A percentile compares a stretch with the other conserved stretches of the same genome.
These are phyloP conservation scores for Xylaria sp. DNA, from an alignment of 2,329 filamentous ascomycete species.

Conservation along the genomic window DNA sequence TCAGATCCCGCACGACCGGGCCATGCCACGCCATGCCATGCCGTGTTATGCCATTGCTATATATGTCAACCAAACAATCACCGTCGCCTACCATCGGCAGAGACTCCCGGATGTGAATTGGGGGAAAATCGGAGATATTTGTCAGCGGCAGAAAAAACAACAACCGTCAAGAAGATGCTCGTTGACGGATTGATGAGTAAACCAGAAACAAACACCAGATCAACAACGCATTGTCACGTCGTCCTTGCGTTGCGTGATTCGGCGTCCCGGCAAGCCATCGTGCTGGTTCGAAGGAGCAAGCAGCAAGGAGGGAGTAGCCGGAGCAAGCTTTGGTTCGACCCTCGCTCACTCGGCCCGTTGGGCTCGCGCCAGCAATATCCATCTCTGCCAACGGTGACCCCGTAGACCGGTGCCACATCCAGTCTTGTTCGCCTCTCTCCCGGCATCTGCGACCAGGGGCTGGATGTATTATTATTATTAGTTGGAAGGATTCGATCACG, in stretches of 20 bases:
- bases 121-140: constrained; percentile 13
- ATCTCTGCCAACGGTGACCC: constrained; percentile 19
- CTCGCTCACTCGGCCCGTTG: neutral
- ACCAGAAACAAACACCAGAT: neutral
- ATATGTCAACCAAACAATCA: neutral
- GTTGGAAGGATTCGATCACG: constrained; percentile 18
- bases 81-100: neutral
- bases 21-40: neutral
- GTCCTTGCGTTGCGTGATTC: constrained; percentile 19
- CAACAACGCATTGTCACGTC: neutral
- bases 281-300: neutral
- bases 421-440: neutral
- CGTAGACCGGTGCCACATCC: constrained; percentile 22
- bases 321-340: constrained; percentile 13
- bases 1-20: constrained; percentile 4
- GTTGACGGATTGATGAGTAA: constrained; percentile 19
- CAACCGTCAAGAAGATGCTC: neutral
- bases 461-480: constrained; percentile 10
- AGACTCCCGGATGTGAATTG: constrained; percentile 3
- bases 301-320: neutral
- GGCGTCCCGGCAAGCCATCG: constrained; percentile 13
- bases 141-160: constrained; percentile 26
- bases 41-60: neutral
- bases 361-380: constrained; percentile 26
- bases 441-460: constrained; percentile 17